Evolutionary conservation across 139 green algal species (phyloP).

Genomic region (Chlamydomonas sphaeroides): DNA sequence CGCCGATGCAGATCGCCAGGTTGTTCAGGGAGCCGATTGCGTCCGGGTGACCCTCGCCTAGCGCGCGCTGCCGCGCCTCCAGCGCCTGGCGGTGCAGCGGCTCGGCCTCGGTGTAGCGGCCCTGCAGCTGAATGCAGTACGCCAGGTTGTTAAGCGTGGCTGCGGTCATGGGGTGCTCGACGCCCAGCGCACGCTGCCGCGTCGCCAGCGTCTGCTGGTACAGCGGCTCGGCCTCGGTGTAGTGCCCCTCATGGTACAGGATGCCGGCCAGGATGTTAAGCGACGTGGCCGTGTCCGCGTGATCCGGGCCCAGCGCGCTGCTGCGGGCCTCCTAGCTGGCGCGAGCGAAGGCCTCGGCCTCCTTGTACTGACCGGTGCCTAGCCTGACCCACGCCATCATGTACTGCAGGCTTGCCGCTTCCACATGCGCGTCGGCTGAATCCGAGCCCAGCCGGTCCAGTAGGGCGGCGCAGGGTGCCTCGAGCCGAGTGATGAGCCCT

Average conservation of each 20-base stretch:
- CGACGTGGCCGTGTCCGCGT: too few species aligned
- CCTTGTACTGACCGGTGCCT: neutral
- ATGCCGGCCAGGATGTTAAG: too few species aligned
- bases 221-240: neutral
- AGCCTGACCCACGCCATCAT: too few species aligned
- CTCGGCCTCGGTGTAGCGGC: neutral
- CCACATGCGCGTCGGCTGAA: too few species aligned
- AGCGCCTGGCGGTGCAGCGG: neutral
- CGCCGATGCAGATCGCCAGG: neutral
- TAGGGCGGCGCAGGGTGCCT: neutral
- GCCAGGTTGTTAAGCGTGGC: neutral
- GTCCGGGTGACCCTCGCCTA: neutral
- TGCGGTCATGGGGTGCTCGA: neutral
- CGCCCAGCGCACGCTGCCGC: constrained; percentile 6
- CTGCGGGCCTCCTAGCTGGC: neutral
- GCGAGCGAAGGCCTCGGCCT: neutral
- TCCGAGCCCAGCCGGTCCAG: neutral
- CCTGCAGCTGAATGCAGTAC: neutral
- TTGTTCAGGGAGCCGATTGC: neutral
- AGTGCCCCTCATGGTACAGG: neutral
- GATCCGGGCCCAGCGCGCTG: too few species aligned
- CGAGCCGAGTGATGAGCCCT: neutral
- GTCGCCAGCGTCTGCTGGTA: neutral
- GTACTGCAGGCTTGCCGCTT: too few species aligned
- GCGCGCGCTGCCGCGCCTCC: neutral